A percentile compares a stretch with the other conserved stretches of the same genome.
Evolutionary conservation across 1,284 basidiomycete species (phyloP).

Genomic region (Moesziomyces aphidis): DNA sequence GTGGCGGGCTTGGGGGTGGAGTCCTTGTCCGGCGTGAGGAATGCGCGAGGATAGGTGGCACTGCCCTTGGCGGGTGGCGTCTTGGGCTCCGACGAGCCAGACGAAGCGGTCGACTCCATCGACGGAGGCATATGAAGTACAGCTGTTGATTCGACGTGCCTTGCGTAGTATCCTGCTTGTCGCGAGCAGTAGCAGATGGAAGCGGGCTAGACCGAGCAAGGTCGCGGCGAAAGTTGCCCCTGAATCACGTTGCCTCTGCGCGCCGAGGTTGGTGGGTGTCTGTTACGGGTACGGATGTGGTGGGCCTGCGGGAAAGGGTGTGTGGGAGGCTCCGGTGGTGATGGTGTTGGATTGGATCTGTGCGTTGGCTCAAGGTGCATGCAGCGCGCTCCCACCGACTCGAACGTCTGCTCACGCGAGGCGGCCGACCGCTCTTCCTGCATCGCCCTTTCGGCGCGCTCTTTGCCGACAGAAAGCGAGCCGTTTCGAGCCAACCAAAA

Average conservation of each 20-base stretch:
- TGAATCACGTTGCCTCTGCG: too few relatives aligned
- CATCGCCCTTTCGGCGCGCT: background rate
- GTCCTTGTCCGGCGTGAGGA: constrained; percentile 13
- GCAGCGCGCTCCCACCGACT: too few relatives aligned
- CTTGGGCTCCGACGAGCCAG: constrained; percentile 25
- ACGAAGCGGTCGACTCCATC: constrained; percentile 25
- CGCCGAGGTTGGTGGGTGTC: too few relatives aligned
- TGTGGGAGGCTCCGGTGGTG: background rate
- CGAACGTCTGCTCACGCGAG: background rate
- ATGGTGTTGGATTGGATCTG: background rate
- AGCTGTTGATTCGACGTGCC: too few relatives aligned
- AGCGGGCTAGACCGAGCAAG: too few relatives aligned
- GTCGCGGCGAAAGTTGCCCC: too few relatives aligned
- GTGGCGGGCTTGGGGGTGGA: constrained; percentile 4
- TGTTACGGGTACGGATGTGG: too few relatives aligned
- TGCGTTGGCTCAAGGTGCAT: too few relatives aligned
- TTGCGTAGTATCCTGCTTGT: too few relatives aligned
- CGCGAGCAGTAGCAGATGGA: too few relatives aligned
- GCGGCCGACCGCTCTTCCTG: background rate
- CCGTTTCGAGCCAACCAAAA: background rate
- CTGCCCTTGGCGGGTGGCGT: constrained; percentile 38
- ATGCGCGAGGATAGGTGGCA: constrained; percentile 23
- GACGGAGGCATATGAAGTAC: constrained; percentile 24
- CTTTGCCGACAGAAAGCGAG: background rate
- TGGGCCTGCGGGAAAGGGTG: too few relatives aligned